Percentiles rank a stretch among this genome's conserved stretches.
Evolutionary conservation across 2,329 filamentous ascomycete species (phyloP).

Genomic region (Achaetomium macrosporum): DNA sequence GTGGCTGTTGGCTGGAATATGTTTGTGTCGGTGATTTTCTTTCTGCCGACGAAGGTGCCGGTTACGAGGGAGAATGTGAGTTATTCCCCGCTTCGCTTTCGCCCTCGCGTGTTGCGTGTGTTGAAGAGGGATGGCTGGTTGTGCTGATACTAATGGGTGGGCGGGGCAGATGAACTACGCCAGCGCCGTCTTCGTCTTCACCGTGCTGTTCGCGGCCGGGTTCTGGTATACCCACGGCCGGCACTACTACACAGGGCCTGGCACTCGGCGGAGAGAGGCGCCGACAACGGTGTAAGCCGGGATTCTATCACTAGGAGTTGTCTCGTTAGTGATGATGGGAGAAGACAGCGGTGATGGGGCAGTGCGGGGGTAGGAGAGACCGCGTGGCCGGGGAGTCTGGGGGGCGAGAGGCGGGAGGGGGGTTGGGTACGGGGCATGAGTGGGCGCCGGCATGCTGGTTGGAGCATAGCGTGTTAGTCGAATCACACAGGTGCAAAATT

Average conservation of each 20-base stretch:
- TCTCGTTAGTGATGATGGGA: too few species aligned
- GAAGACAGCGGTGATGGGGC: too few species aligned
- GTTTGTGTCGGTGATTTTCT: conserved; percentile 46
- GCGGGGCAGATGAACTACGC: conserved; percentile 23
- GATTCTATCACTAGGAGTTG: too few species aligned
- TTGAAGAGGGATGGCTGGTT: neutral
- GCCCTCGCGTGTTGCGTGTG: too few species aligned
- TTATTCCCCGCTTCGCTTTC: neutral
- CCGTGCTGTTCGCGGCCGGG: conserved; percentile 15
- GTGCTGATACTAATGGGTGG: neutral
- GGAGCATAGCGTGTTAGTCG: too few species aligned
- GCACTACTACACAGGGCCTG: conserved; percentile 20
- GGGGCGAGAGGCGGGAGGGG: too few species aligned
- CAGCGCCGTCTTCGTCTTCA: conserved; percentile 19
- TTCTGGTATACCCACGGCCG: conserved; percentile 22
- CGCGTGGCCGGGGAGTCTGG: too few species aligned
- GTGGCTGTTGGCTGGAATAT: conserved; percentile 45
- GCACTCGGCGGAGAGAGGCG: neutral
- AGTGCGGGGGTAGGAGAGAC: too few species aligned
- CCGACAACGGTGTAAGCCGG: neutral
- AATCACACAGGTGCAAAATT: too few species aligned
- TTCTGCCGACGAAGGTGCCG: conserved; percentile 42
- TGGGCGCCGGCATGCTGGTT: too few species aligned
- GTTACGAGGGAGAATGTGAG: conserved; percentile 41
- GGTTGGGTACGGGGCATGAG: too few species aligned